Evolutionary conservation across 495 filamentous ascomycete species (phyloP).

Genomic region (Annulohypoxylon nitens): DNA sequence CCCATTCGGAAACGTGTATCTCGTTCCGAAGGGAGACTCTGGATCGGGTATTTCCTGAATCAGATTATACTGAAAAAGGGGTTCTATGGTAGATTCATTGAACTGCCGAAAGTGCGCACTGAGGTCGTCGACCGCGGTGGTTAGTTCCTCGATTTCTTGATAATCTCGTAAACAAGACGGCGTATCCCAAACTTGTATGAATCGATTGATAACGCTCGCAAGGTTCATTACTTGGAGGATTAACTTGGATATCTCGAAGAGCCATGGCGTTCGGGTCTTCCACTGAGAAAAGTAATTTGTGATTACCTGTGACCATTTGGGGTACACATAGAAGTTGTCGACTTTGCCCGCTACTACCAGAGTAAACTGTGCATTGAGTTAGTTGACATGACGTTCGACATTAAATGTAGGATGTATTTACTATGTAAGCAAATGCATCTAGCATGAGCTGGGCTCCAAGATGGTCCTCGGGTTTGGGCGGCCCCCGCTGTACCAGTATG

Average conservation of each 20-base stretch:
- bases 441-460: conserved; percentile 35
- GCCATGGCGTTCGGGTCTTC: conserved; percentile 6
- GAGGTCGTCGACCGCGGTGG: not conserved
- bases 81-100: conserved; percentile 19
- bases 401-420: not conserved
- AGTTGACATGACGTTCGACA: not conserved
- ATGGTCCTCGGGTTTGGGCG: conserved; percentile 24
- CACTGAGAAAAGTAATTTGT: conserved; percentile 19
- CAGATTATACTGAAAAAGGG: conserved; percentile 9
- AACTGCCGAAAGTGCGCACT: conserved; percentile 11
- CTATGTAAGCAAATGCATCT: conserved; percentile 30
- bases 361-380: conserved; percentile 17
- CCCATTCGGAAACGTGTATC: conserved; percentile 23
- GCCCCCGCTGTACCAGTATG: conserved; percentile 29
- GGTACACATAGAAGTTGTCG: conserved; percentile 32
- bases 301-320: conserved; percentile 22
- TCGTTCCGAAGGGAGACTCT: conserved; percentile 20
- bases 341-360: conserved; percentile 13
- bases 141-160: conserved; percentile 8
- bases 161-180: conserved; percentile 1
- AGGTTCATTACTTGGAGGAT: conserved; percentile 1
- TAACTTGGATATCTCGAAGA: conserved; percentile 32
- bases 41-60: conserved; percentile 28
- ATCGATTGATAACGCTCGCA: conserved; percentile 4
- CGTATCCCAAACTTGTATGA: not conserved